A percentile compares a stretch with the other conserved stretches of the same genome.
Evolutionary conservation across 2,329 filamentous ascomycete genomes (phyloP).

Genomic region (Beauveria caledonica): DNA sequence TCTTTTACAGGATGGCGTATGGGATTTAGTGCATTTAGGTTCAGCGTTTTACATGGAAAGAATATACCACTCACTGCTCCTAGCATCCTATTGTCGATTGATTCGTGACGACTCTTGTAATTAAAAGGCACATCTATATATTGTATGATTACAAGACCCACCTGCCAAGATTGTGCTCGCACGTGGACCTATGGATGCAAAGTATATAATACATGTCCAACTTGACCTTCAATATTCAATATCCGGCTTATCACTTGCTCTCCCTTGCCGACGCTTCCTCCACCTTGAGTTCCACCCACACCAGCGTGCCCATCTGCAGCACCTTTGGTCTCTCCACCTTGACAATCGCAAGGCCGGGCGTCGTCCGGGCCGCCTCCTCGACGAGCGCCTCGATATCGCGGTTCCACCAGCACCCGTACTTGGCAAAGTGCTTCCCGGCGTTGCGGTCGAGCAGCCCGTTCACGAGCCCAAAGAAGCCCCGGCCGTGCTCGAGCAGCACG

Average conservation of each 20-base stretch:
- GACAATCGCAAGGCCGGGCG: slow-evolving; percentile 50
- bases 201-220: not conserved
- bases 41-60: slow-evolving; percentile 9
- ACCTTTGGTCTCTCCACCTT: slow-evolving; percentile 42
- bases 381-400: slow-evolving; percentile 51
- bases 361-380: slow-evolving; percentile 35
- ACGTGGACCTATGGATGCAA: not conserved
- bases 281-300: slow-evolving; percentile 49
- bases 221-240: not conserved
- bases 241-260: not conserved
- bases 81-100: too few species aligned
- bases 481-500: slow-evolving; percentile 54
- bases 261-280: slow-evolving; percentile 13
- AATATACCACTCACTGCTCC: slow-evolving; percentile 9
- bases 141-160: not conserved
- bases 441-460: slow-evolving; percentile 49
- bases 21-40: not conserved
- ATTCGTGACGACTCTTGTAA: not conserved
- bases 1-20: not conserved
- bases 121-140: too few species aligned
- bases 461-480: slow-evolving; percentile 44
- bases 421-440: slow-evolving; percentile 46
- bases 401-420: slow-evolving; percentile 63
- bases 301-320: slow-evolving; percentile 48
- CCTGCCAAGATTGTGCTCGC: not conserved